Evolutionary conservation across 768 basidiomycete genomes (phyloP), one percentile per base, ranked within the genome.

Genomic region (Kwoniella botswanensis): DNA sequence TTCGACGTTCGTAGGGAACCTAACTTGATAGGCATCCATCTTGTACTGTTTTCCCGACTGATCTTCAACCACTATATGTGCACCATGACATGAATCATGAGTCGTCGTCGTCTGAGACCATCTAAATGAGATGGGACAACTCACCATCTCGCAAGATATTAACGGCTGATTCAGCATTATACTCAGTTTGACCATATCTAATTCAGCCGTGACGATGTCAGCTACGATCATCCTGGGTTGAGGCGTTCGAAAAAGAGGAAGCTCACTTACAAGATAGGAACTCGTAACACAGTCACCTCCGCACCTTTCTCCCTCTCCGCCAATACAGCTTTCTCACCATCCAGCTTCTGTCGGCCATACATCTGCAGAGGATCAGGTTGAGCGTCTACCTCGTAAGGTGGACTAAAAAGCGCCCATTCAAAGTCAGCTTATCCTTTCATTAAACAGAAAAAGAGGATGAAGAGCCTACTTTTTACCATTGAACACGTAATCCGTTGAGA

Each of bases 401-500:
- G 93, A 1, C 90, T n/a, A n/a, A n/a, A n/a, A n/a, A n/a, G n/a
- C n/a, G n/a, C n/a, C n/a, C n/a, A n/a, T n/a, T n/a, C n/a, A n/a
- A n/a, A n/a, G n/a, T n/a, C 46, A 50, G 46, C 10, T 50, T 50
- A 50, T 13, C 10, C 46, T 50, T 15, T 13, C 15, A 4, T 50
- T 15, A 11, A 50, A 18, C 15, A 50, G 46, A 3, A 26, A 26
- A 18, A 50, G 18, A 50, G 46, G 13, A 50, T n/a, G n/a, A 10
- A 50, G 46, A 10, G 56, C 79, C 71, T 62, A 84, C 81, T 76
- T 89, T n/a, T 88, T 90, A 1, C 96, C 96, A 73, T 95, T 93
- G 79, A 98, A 98, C 17, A 99, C 94, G 84, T 98, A 98, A 84
- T 99, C 94, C 91, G 94, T 98, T 6, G 94, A 96, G 74, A 99